Evolutionary conservation across 306 rosid genomes (phyloP), one percentile per base, ranked within the genome.

Genomic region (Quillaja saponaria): DNA sequence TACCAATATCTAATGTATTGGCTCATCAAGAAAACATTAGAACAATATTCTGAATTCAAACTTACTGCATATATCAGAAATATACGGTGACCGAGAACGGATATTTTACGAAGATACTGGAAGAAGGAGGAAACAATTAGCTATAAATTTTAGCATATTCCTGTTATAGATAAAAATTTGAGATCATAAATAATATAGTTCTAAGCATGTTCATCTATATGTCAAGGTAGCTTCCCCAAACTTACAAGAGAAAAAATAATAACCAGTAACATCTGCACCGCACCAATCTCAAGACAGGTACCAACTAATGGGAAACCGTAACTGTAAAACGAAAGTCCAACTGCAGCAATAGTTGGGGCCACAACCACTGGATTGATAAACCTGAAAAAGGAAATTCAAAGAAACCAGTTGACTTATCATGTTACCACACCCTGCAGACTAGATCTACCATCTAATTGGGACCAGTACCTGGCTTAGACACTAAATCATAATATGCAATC

Each of bases 301-400:
- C 99, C 97, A 37, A 89, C 91, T 66, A 80, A 64, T 40, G 99
- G 96, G 73, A 94, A 85, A 68, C 99, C 99, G 67, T 89, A 94
- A 73, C 91, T 85, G 71, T 74, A 94, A 77, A 94, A 94, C 15
- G 99, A 89, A 83, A 94, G 95, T 71, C 99, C 99, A 74, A 94
- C 97, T 20, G 99, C 99, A 61, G 99, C 99, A 84, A 94, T 82
- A 47, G 99, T 94, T 38, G 99, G 99, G 66, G 99, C 55, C 73
- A 94, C 89, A 51, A 94, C 95, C 64, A 94, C 99, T 20, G 99
- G 99, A 82, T 94, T 87, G 84, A 94, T 85, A 75, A 89, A 75
- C 86, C 99, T 94, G 90, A 55, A 39, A 76, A 74, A 54, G 68
- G 20, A 66, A 62, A 51, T 68, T 47, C 16, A 62, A 73, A 70